Evolutionary conservation across 192 early-diverging fungal species (phyloP), one percentile per base, ranked within the genome.

Genomic region (Helicostylum pulchrum): DNA sequence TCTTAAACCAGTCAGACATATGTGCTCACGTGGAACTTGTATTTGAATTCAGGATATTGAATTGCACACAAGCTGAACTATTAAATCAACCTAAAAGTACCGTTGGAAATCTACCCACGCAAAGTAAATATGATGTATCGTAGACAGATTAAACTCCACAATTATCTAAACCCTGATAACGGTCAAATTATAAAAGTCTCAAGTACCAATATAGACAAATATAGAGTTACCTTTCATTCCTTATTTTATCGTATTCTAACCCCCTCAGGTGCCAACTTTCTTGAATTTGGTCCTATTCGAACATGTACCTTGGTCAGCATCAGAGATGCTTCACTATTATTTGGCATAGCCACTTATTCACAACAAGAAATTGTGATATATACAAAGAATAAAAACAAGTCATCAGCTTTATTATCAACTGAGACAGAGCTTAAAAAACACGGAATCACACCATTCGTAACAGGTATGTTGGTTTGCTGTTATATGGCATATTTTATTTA

Each of bases 111-210:
- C 34, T 97, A 95, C 68, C 96, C 96, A 4, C 90, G 96, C 15
- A 96, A 95, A 72, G 88, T 96, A 17, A 98, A 98, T 65, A 90
- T 94, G 1, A 91, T 94, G 45, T 98, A 98, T 71, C 84, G 90
- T 52, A 96, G 97, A 69, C 92, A 98, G 74, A 84, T 98, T 4
- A 95, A 93, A 2, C 82, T 98, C 20, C 87, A 92, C 46, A 98
- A 98, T 70, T 71, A 88, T 43, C 81, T 90, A 46, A 96, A 96
- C 67, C 83, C 88, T 12, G 83, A 89, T 61, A 94, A 97, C 74
- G 90, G 94, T 72, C 87, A 89, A 73, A 88, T 89, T 23, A 87
- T 98, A n/a, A 90, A 95, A 61, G 92, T 98, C 21, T 82, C 86
- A 53, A 94, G 94, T 50, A 92, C 86, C 11, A 96, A 98, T 62